Conservation (phyloP, 1,284 basidiomycete species). For the Boletus semigastroideus region DNA sequence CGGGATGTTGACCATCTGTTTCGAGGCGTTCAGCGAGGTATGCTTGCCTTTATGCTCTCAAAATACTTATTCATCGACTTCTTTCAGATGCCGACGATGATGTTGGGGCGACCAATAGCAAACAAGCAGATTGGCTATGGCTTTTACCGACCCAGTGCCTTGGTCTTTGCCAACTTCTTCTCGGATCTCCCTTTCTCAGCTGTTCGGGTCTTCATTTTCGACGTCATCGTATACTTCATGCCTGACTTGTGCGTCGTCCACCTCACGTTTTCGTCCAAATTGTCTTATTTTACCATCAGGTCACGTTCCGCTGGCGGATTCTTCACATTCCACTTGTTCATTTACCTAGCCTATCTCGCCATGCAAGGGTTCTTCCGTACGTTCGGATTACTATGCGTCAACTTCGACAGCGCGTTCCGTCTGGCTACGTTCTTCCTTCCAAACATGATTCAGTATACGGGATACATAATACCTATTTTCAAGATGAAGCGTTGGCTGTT, state of each 20-base stretch:
- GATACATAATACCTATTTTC: slow-evolving; percentile 72
- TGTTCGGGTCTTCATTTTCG: slow-evolving; percentile 59
- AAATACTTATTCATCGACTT: neutral
- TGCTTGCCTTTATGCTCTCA: slow-evolving; percentile 17
- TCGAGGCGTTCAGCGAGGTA: slow-evolving; percentile 79
- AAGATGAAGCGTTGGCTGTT: slow-evolving; percentile 88
- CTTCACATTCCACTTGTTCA: slow-evolving; percentile 71
- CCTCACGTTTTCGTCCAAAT: neutral
- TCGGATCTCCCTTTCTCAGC: slow-evolving; percentile 78
- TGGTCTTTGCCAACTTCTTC: slow-evolving; percentile 71
- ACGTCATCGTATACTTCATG: slow-evolving; percentile 79
- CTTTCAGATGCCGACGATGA: slow-evolving; percentile 58
- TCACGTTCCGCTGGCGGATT: slow-evolving; percentile 62
- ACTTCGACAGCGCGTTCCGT: slow-evolving; percentile 66
- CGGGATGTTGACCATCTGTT: slow-evolving; percentile 69
- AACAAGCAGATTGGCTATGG: slow-evolving; percentile 76
- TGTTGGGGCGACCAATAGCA: slow-evolving; percentile 76
- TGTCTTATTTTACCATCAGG: slow-evolving; percentile 13
- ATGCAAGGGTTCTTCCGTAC: slow-evolving; percentile 80
- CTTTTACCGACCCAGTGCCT: slow-evolving; percentile 78
- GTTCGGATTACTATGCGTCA: slow-evolving; percentile 62
- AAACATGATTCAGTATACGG: slow-evolving; percentile 50
- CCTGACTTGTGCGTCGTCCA: slow-evolving; percentile 43
- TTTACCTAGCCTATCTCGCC: slow-evolving; percentile 56
- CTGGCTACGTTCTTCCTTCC: slow-evolving; percentile 61